phyloP scores from a whole-genome alignment of 768 basidiomycete species.

The Lactarius evosmus region DNA sequence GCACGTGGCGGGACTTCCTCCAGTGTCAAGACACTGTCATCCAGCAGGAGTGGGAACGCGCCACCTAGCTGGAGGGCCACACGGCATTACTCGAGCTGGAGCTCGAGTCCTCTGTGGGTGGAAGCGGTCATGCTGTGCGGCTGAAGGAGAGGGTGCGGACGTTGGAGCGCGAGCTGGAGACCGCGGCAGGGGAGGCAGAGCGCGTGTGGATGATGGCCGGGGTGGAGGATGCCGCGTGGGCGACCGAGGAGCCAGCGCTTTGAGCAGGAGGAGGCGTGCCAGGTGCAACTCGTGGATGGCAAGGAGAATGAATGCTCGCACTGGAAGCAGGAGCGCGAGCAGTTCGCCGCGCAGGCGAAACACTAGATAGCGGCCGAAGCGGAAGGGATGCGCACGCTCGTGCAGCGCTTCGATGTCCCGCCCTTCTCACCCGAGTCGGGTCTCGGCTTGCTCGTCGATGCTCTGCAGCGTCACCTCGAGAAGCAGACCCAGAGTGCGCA shows the following conservation, averaged over 20 bases:
- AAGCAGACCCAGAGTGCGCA: no score
- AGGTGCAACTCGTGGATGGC: slow-evolving; percentile 45
- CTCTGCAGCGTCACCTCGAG: no score
- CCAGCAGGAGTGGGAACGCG: slow-evolving; percentile 29
- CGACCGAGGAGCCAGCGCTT: slow-evolving; percentile 33
- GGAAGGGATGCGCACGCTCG: no score
- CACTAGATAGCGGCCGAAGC: no score
- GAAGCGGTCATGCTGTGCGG: slow-evolving; percentile 32
- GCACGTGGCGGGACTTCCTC: slow-evolving; percentile 72
- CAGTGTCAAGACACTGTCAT: slow-evolving; percentile 64
- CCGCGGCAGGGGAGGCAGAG: not conserved
- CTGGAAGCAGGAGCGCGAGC: slow-evolving; percentile 50
- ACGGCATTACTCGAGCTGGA: slow-evolving; percentile 44
- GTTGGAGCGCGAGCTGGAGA: slow-evolving; percentile 9
- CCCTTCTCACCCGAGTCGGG: slow-evolving; percentile 39
- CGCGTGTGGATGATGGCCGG: slow-evolving; percentile 10
- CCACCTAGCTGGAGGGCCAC: slow-evolving; percentile 39
- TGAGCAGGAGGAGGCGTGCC: slow-evolving; percentile 40
- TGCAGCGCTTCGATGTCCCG: no score
- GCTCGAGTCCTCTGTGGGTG: slow-evolving; percentile 50
- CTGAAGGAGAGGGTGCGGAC: slow-evolving; percentile 19
- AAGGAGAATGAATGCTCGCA: slow-evolving; percentile 51
- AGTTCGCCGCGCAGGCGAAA: slow-evolving; percentile 44
- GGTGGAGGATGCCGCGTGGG: slow-evolving; percentile 1
- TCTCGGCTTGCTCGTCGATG: slow-evolving; percentile 30